Conservation (phyloP, 202 grass and related monocot genomes). For the Panicum hallii region DNA sequence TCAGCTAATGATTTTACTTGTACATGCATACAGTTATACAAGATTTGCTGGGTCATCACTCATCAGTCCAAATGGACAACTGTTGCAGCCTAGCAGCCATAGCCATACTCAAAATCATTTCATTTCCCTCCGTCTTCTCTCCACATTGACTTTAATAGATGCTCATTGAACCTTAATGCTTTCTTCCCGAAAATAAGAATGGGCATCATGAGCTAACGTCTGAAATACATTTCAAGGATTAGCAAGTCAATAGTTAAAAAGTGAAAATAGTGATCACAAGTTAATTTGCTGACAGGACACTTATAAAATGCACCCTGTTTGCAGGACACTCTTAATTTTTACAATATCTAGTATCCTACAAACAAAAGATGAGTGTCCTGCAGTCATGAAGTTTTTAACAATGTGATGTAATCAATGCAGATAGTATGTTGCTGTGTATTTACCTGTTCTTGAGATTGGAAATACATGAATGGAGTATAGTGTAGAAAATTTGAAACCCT, state of each 20-base stretch:
- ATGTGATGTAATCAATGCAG: not conserved
- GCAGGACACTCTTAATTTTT: not conserved
- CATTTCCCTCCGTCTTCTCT: not conserved
- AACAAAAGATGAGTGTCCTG: not conserved
- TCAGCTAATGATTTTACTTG: slow-evolving; percentile 7
- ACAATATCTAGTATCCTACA: not conserved
- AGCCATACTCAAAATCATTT: slow-evolving; percentile 22
- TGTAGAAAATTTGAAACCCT: slow-evolving; percentile 98
- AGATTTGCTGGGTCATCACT: not conserved
- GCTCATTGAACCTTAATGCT: slow-evolving; percentile 17
- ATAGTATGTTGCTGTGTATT: slow-evolving; percentile 26
- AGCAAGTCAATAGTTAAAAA: slow-evolving; percentile 32
- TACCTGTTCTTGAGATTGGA: slow-evolving; percentile 96
- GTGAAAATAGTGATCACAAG: not conserved
- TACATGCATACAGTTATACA: not conserved
- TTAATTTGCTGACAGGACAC: not conserved
- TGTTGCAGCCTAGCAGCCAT: slow-evolving; percentile 9
- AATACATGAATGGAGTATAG: slow-evolving; percentile 99
- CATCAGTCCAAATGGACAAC: not conserved
- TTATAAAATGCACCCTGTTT: not conserved
- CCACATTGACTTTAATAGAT: not conserved
- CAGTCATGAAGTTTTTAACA: not conserved
- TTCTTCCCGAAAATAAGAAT: slow-evolving; percentile 60
- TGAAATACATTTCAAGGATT: slow-evolving; percentile 45
- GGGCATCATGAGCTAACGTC: slow-evolving; percentile 73